Base-by-base conservation (phyloP, 2,329 filamentous ascomycete genomes). In the Elsinoe fawcettii region DNA sequence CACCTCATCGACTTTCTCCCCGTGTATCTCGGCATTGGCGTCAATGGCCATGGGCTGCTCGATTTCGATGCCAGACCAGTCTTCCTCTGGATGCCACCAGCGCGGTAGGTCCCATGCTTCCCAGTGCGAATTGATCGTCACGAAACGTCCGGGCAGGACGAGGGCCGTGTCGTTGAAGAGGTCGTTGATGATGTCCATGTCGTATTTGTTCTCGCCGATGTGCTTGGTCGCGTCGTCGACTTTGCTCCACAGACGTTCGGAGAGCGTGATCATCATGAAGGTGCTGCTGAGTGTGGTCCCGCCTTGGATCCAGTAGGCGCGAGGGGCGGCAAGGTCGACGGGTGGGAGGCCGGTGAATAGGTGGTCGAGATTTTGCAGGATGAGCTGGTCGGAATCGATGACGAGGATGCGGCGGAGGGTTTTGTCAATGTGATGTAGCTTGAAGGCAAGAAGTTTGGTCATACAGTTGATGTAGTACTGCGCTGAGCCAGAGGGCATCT, bases 181-280 rank as follows among this genome's bases (percentile, higher is more conserved):
- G 18, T 65, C 58, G 51, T 69, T 69, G 41, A 66, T 58, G 4
- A 69, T 47, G 44, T 68, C 66, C 66, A 69, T 67, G 43, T 69
- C 67, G 51, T 67, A 69, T 12, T 63, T 60, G 43, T 64, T 41
- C 11, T 51, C 34, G 5, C 44, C 58, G 12, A 66, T 56, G 5
- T 47, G 58, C 14, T 59, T 46, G 3, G 67, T 36, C 1, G 61
- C 63, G 1, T 51, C 22, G 43, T 65, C 53, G 11, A 69, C 61
- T 8, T 49, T 58, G 2, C 56, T 12, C 66, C 66, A 67, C 8
- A 67, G 54, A 3, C 64, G 32, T 22, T 67, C 62, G 3, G 62
- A 64, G 5, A 68, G 60, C 14, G 54, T 60, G 47, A 67, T 65
- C 49, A 68, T 56, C 59, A 69, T 61, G 46, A 68, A 64, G 1